A percentile compares a stretch with the other conserved stretches of the same genome.
phyloP scores from a whole-genome alignment of 257 asterid species.

The Plectranthus barbatus region DNA sequence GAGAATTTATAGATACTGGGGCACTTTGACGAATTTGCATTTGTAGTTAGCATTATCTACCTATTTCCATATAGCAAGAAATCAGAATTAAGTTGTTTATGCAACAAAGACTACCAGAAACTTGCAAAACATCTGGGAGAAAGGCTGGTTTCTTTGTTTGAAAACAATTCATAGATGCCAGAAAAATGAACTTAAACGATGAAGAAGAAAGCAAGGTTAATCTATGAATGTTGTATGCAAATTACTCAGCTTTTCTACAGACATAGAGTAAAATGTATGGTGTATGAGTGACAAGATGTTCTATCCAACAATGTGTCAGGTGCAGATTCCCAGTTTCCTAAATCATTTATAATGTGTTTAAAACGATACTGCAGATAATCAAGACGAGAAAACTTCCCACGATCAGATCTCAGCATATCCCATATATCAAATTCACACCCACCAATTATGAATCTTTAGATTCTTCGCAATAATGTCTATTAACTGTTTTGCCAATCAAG shows the following conservation, averaged over 20 bases:
- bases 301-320: not conserved
- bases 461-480: not conserved
- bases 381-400: not conserved
- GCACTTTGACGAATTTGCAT: conserved; percentile 9
- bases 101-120: not conserved
- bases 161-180: not conserved
- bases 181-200: not conserved
- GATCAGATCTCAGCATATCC: not conserved
- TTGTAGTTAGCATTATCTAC: not conserved
- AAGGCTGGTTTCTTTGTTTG: not conserved
- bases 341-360: not conserved
- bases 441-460: not conserved
- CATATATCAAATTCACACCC: not conserved
- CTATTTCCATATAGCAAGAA: not conserved
- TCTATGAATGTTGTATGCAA: too few relatives aligned
- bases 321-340: not conserved
- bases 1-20: not conserved
- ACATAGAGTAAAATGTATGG: not conserved
- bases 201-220: too few relatives aligned
- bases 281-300: not conserved
- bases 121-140: not conserved
- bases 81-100: not conserved
- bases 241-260: not conserved
- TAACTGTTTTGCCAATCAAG: not conserved
- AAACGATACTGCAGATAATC: not conserved